A percentile compares a stretch with the other conserved stretches of the same genome.
These are phyloP conservation scores for Lodderomyces orthopsilosis DNA, from an alignment of 1,139 yeast species.

Conservation along the genomic window DNA sequence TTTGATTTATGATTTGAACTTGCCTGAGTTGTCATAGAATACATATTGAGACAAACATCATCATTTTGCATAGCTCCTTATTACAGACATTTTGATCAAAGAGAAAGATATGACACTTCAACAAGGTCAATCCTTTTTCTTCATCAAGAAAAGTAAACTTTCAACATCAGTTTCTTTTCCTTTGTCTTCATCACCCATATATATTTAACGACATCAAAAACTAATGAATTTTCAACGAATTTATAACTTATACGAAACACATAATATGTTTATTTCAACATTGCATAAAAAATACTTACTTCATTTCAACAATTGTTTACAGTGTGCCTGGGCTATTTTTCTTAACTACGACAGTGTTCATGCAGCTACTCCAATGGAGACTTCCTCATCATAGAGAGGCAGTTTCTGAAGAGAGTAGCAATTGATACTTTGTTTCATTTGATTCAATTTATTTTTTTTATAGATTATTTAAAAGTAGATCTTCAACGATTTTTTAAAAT, in stretches of 20 bases:
- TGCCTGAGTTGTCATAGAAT: conserved; percentile 16
- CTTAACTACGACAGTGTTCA: background rate
- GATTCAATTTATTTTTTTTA: background rate
- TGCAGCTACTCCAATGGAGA: background rate
- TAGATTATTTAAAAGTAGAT: conserved; percentile 1
- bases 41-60: background rate
- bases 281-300: background rate
- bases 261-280: conserved; percentile 1
- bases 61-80: background rate
- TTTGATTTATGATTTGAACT: conserved; percentile 28
- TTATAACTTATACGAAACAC: background rate
- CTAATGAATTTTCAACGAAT: background rate
- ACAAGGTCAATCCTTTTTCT: conserved; percentile 1
- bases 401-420: background rate
- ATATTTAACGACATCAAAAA: background rate
- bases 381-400: background rate
- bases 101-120: background rate
- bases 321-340: background rate
- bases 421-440: background rate
- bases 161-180: conserved; percentile 4
- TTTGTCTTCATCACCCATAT: background rate
- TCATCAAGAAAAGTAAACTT: background rate
- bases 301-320: background rate
- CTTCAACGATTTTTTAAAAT: background rate
- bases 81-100: background rate